Percentiles rank a stretch among this genome's conserved stretches.
These are phyloP conservation scores for Mycosphaerella sp. DNA, from an alignment of 2,329 filamentous ascomycete species.

Conservation along the genomic window DNA sequence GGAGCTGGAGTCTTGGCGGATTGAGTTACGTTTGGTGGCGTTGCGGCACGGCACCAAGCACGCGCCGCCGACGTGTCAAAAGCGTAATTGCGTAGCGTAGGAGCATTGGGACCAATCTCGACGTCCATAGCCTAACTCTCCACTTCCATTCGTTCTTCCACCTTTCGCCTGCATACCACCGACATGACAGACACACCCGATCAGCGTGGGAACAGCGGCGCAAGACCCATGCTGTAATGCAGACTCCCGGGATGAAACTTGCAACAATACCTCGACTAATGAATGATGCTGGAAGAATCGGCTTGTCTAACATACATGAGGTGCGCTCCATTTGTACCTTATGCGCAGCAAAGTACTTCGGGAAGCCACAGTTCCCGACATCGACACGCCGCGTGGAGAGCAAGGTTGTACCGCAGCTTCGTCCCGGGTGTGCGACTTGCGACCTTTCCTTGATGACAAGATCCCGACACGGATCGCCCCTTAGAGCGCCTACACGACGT, in stretches of 20 bases:
- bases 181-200: background rate
- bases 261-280: too few species aligned
- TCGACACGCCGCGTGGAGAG: background rate
- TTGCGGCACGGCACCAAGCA: background rate
- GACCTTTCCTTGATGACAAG: too few species aligned
- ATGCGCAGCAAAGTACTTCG: background rate
- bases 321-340: background rate
- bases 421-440: background rate
- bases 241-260: background rate
- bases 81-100: background rate
- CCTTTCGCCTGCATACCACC: background rate
- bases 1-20: background rate
- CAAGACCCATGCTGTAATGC: background rate
- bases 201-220: background rate
- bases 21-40: background rate
- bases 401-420: background rate
- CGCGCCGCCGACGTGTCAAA: background rate
- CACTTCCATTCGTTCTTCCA: constrained; percentile 3
- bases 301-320: background rate
- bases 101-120: background rate
- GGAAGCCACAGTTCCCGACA: background rate
- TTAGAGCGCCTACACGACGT: too few species aligned
- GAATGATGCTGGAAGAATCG: background rate
- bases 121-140: background rate
- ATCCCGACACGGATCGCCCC: too few species aligned